Evolutionary conservation across 2,329 filamentous ascomycete species (phyloP).

Genomic region (Cadophora sp.): DNA sequence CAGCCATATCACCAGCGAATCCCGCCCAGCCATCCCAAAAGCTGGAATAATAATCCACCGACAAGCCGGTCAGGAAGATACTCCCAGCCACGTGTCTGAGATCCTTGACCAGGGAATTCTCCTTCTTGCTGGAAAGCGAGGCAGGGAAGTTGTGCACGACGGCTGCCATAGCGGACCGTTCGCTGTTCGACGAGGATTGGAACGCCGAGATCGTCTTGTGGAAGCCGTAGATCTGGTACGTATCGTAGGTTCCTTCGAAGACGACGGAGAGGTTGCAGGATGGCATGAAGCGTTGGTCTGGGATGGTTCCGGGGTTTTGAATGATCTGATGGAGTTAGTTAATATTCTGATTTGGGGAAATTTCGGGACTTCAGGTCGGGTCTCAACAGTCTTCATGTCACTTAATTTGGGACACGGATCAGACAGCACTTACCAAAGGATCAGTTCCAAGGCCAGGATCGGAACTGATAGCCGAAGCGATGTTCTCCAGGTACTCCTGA

Average conservation of each 20-base stretch:
- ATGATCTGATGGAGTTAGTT: slow-evolving; percentile 44
- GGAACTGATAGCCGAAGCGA: slow-evolving; percentile 44
- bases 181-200: slow-evolving; percentile 34
- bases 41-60: slow-evolving; percentile 48
- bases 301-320: slow-evolving; percentile 51
- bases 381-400: not conserved
- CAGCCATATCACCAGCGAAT: slow-evolving; percentile 42
- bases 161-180: slow-evolving; percentile 44
- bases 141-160: slow-evolving; percentile 49
- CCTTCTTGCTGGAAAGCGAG: slow-evolving; percentile 38
- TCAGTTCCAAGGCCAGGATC: slow-evolving; percentile 45
- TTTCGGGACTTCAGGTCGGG: not conserved
- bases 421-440: slow-evolving; percentile 45
- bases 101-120: slow-evolving; percentile 42
- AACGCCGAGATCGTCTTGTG: slow-evolving; percentile 44
- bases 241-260: slow-evolving; percentile 50
- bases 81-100: slow-evolving; percentile 47
- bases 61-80: slow-evolving; percentile 49
- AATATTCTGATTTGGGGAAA: not conserved
- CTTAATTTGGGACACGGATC: not conserved
- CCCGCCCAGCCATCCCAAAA: slow-evolving; percentile 48
- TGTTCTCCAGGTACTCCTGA: slow-evolving; percentile 45
- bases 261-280: slow-evolving; percentile 50
- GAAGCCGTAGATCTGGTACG: slow-evolving; percentile 45
- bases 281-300: slow-evolving; percentile 48